Conservation (phyloP, 441 rosid species). For the Eutrema salsugineum region DNA sequence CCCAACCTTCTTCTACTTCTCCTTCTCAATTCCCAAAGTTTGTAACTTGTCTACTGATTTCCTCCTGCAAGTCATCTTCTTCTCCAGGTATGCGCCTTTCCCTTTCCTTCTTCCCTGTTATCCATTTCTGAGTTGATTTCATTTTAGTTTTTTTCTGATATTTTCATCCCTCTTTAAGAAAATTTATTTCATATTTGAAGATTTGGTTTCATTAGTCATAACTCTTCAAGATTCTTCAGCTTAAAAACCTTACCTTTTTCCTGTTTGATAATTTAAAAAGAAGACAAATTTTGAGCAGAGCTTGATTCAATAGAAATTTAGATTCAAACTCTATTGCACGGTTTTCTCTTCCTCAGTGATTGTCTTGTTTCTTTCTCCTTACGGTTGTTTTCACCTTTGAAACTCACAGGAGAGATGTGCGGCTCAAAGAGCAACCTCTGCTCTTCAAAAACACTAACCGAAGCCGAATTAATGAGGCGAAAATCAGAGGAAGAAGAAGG, state of each 20-base stretch:
- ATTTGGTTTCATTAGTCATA: background rate
- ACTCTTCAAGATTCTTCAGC: background rate
- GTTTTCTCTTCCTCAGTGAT: background rate
- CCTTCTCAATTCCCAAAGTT: background rate
- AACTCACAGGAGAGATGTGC: slow-evolving; percentile 57
- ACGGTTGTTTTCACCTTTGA: background rate
- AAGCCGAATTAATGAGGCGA: slow-evolving; percentile 34
- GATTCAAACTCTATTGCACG: background rate
- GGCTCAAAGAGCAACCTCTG: slow-evolving; percentile 42
- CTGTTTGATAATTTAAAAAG: background rate
- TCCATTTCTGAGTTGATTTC: slow-evolving; percentile 1
- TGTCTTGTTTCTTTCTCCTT: background rate
- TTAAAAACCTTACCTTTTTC: background rate
- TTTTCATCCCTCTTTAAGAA: too few relatives aligned
- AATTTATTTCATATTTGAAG: background rate
- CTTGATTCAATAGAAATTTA: background rate
- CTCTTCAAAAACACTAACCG: slow-evolving; percentile 42
- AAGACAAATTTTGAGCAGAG: background rate
- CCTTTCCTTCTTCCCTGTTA: background rate
- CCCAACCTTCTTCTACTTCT: background rate
- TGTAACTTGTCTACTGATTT: background rate
- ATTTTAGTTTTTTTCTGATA: too few relatives aligned
- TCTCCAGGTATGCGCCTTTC: slow-evolving; percentile 30
- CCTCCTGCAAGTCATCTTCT: slow-evolving; percentile 15
- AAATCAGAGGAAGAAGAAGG: slow-evolving; percentile 26